phyloP scores from a whole-genome alignment of 23 red algal genomes.

The Gracilariopsis chorda region DNA sequence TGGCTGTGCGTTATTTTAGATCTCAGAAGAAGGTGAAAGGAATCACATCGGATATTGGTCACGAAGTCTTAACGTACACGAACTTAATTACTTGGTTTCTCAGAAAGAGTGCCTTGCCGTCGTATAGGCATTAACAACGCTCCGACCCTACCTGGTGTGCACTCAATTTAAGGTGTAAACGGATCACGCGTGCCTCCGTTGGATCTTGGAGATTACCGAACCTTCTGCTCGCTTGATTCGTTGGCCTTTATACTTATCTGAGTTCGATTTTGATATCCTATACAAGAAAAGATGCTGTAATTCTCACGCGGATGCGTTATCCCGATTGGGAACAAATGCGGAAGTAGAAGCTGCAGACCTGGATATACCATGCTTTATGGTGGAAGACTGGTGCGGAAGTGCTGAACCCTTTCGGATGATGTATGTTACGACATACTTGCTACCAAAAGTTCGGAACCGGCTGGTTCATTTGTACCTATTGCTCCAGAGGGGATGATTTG shows the following conservation, averaged over 20 bases:
- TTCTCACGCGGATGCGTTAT: background rate
- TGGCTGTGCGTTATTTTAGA: too few species aligned
- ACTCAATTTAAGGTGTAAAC: background rate
- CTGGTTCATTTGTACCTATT: background rate
- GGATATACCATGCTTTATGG: background rate
- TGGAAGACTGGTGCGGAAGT: background rate
- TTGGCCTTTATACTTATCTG: background rate
- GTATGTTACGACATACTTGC: too few species aligned
- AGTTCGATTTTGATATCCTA: background rate
- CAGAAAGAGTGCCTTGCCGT: background rate
- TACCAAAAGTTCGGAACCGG: too few species aligned
- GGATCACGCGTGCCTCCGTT: background rate
- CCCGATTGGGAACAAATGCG: background rate
- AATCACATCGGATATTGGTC: too few species aligned
- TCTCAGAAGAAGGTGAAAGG: too few species aligned
- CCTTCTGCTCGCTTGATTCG: background rate
- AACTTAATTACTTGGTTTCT: background rate
- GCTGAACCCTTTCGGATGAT: too few species aligned
- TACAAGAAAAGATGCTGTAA: background rate
- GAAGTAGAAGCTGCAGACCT: background rate
- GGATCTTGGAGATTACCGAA: background rate
- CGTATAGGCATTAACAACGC: background rate
- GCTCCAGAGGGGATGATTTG: conserved; percentile 8
- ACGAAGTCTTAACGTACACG: too few species aligned
- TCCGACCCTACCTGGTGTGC: background rate